Evolutionary conservation across 1,139 yeast genomes (phyloP).

Genomic region (Lodderomyces metapsilosis): DNA sequence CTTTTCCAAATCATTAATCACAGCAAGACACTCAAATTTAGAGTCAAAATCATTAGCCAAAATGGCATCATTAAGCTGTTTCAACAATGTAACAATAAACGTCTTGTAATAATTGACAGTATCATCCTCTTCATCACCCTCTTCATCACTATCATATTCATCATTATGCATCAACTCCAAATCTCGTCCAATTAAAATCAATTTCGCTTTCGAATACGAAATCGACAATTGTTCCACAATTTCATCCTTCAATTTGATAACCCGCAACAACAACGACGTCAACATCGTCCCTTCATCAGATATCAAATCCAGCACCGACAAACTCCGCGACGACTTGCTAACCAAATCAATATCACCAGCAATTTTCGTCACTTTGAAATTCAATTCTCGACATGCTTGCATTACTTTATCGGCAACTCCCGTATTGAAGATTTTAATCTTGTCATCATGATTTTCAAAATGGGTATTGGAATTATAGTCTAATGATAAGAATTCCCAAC

Average conservation of each 20-base stretch:
- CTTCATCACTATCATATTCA: slow-evolving; percentile 15
- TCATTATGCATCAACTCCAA: slow-evolving; percentile 36
- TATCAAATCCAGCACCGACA: slow-evolving; percentile 48
- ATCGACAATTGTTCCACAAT: slow-evolving; percentile 51
- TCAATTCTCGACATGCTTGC: slow-evolving; percentile 47
- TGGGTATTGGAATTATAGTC: slow-evolving; percentile 48
- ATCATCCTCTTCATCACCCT: slow-evolving; percentile 19
- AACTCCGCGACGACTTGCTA: slow-evolving; percentile 38
- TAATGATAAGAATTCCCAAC: slow-evolving; percentile 59
- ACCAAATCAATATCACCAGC: slow-evolving; percentile 46
- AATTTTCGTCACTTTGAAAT: slow-evolving; percentile 39
- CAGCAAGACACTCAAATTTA: slow-evolving; percentile 58
- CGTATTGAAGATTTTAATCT: slow-evolving; percentile 42
- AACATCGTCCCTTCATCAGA: slow-evolving; percentile 59
- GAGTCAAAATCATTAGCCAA: slow-evolving; percentile 49
- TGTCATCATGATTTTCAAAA: slow-evolving; percentile 28
- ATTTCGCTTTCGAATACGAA: slow-evolving; percentile 54
- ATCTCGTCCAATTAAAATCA: slow-evolving; percentile 55
- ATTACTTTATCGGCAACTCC: slow-evolving; percentile 50
- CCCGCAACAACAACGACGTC: slow-evolving; percentile 49
- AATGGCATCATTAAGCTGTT: slow-evolving; percentile 51
- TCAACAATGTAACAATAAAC: slow-evolving; percentile 50
- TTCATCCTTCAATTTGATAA: slow-evolving; percentile 47
- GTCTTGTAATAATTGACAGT: slow-evolving; percentile 50
- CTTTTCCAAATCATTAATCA: slow-evolving; percentile 59